Evolutionary conservation across 139 green algal genomes (phyloP).

Genomic region (Coelastrella sp.): DNA sequence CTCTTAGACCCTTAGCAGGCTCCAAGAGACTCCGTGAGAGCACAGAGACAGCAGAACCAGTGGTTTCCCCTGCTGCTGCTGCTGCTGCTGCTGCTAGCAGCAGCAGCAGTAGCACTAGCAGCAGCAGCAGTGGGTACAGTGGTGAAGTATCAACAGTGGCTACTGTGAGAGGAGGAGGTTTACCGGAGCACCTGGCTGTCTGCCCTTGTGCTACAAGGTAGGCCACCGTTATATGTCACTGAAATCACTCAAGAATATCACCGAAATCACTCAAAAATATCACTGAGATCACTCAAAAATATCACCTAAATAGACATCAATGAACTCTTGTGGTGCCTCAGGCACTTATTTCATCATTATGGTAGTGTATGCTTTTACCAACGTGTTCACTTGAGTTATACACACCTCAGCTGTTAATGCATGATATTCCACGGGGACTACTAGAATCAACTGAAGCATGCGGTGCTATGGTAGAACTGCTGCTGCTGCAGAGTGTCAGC

Average conservation of each 20-base stretch:
- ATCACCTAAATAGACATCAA: too few relatives aligned
- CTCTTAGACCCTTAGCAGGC: background rate
- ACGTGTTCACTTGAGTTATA: too few relatives aligned
- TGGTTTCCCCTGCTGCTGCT: background rate
- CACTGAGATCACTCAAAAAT: too few relatives aligned
- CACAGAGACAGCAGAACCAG: background rate
- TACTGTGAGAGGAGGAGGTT: background rate
- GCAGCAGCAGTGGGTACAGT: background rate
- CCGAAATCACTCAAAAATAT: too few relatives aligned
- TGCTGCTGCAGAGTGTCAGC: background rate
- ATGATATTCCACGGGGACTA: too few relatives aligned
- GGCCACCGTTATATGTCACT: background rate
- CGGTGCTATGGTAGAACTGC: background rate
- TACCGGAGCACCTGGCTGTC: too few relatives aligned
- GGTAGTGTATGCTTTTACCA: too few relatives aligned
- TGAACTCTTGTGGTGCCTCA: too few relatives aligned
- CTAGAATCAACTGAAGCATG: too few relatives aligned
- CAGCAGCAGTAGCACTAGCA: background rate
- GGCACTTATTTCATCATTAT: too few relatives aligned
- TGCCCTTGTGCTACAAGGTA: conserved; percentile 9
- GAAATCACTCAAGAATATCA: too few relatives aligned
- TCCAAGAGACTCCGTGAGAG: background rate
- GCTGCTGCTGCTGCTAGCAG: background rate
- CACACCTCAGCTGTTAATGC: background rate
- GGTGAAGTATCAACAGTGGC: background rate